Conservation (phyloP, 768 basidiomycete genomes). For the Tylopilus vinaceipallidus region DNA sequence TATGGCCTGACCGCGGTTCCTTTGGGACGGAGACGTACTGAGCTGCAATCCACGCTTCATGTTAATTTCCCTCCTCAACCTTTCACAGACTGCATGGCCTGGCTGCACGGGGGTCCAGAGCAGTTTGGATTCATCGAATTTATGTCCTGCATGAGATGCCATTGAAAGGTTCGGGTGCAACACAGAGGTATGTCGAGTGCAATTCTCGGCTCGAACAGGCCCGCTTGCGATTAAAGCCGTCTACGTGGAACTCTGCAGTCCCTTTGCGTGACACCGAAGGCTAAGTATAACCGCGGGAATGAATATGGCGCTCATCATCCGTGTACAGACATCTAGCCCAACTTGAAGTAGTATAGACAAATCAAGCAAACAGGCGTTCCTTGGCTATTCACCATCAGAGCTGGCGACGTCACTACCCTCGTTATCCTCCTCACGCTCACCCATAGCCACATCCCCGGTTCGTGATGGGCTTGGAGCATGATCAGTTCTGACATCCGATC, state of each 20-base stretch:
- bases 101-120: conserved; percentile 54
- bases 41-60: conserved; percentile 59
- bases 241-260: background rate
- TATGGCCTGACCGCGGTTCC: background rate
- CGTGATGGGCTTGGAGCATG: conserved; percentile 8
- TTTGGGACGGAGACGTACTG: conserved; percentile 31
- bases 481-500: conserved; percentile 10
- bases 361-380: conserved; percentile 11
- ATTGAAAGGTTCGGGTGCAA: background rate
- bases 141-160: conserved; percentile 11
- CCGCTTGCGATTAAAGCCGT: background rate
- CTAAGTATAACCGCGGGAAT: background rate
- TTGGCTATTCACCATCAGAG: conserved; percentile 48
- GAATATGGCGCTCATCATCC: background rate
- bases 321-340: background rate
- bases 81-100: conserved; percentile 45
- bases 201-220: too few species aligned
- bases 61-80: conserved; percentile 58
- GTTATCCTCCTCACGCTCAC: conserved; percentile 26
- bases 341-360: background rate
- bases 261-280: background rate
- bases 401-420: conserved; percentile 53
- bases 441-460: conserved; percentile 25
- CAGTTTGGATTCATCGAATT: conserved; percentile 39
- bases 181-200: background rate